Evolutionary conservation across 352 stramenopile species (phyloP), one percentile per base, ranked within the genome.

Genomic region (Nothophytophthora sp.): DNA sequence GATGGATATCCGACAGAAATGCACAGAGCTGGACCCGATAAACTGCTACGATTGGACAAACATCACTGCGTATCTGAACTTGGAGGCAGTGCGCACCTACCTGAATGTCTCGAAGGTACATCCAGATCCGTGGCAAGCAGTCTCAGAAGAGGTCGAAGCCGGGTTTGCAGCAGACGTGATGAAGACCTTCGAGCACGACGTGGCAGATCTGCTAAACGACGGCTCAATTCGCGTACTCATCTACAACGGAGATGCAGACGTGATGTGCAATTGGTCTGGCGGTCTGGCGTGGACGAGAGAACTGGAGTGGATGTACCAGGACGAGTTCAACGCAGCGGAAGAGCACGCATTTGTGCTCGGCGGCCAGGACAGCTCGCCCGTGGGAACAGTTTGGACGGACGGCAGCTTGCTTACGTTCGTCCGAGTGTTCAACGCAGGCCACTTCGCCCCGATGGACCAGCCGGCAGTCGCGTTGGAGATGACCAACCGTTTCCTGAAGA

Each of bases 241-340:
- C 48, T 99, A 99, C 74, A 83, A 92, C n/a, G 96, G 96, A 33
- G 96, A 99, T 64, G 76, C 91, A 16, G 96, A 99, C 57, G 93
- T 98, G 52, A 96, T 98, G 57, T 98, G 92, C 76, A 99, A 99
- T 59, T 99, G 96, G 78, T 60, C 97, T 30, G 96, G 95, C 10
- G 97, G 98, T 46, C 60, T 96, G 52, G 93, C 93, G 16, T 98
- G 94, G 95, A 98, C 89, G 8, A 59, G 81, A 1, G 81, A 70
- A 23, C 65, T 99, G 37, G 69, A 97, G 19, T 99, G 96, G 96
- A 60, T 55, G 20, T 84, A 95, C 54, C 73, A 86, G 39, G 57
- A 70, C 9, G 79, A 77, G 8, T 99, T 98, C 73, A 79, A 95
- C 27, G 33, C 37, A 7, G 74, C 55, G 4, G 12, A 49, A 11